A percentile compares a stretch with the other conserved stretches of the same genome.
These are phyloP conservation scores for Aspergillus bridgeri DNA, from an alignment of 495 filamentous ascomycete species.

Conservation along the genomic window DNA sequence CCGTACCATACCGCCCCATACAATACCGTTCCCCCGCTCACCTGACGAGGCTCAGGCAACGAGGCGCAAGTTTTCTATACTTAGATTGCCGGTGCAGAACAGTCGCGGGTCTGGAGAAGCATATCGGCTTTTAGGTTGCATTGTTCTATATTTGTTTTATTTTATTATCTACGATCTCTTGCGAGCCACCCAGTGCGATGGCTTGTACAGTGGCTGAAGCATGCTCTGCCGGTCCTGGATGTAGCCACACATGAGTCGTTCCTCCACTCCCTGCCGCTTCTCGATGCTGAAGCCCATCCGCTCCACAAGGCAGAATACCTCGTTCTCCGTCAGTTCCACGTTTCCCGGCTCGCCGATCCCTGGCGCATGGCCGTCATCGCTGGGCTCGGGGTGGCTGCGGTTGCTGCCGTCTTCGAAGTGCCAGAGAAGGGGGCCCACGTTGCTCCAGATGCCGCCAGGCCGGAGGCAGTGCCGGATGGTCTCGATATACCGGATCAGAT, in stretches of 20 bases:
- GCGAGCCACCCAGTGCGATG: slow-evolving; percentile 79
- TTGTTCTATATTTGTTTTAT: background rate
- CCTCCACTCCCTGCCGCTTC: slow-evolving; percentile 33
- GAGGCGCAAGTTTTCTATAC: background rate
- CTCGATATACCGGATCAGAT: slow-evolving; percentile 83
- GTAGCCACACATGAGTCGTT: slow-evolving; percentile 66
- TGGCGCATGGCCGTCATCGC: slow-evolving; percentile 15
- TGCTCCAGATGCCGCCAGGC: slow-evolving; percentile 77
- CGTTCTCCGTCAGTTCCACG: slow-evolving; percentile 84
- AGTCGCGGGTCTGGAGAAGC: background rate
- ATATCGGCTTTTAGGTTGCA: background rate
- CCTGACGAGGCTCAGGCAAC: background rate
- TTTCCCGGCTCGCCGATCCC: slow-evolving; percentile 76
- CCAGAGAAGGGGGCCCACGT: slow-evolving; percentile 88
- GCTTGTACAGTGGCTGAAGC: slow-evolving; percentile 74
- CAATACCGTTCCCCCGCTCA: too few relatives aligned
- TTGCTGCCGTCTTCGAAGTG: slow-evolving; percentile 66
- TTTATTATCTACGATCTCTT: slow-evolving; percentile 41
- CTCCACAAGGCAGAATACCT: slow-evolving; percentile 73
- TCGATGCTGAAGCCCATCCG: slow-evolving; percentile 75
- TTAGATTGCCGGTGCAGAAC: background rate
- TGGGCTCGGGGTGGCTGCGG: slow-evolving; percentile 23
- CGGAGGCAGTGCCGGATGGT: slow-evolving; percentile 74
- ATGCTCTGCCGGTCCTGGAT: slow-evolving; percentile 81
- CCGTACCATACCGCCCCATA: background rate